Conservation (phyloP, 108 stramenopile species). For the Epipyxis sp. region DNA sequence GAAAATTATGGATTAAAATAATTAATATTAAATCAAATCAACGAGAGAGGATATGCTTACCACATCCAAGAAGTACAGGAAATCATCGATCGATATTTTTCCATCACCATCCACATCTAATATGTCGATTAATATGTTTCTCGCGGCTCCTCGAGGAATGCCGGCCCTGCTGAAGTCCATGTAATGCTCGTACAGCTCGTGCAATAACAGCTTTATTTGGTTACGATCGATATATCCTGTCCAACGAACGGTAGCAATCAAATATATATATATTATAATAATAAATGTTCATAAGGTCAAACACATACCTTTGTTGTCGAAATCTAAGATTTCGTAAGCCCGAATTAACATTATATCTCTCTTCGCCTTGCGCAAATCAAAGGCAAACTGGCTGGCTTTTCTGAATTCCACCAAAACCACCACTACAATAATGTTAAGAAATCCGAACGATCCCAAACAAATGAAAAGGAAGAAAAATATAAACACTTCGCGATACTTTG, state of each 20-base stretch:
- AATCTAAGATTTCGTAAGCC: neutral
- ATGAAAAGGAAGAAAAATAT: constrained; percentile 23
- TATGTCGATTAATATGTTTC: neutral
- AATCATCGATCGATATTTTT: neutral
- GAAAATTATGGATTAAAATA: no score
- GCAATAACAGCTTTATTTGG: neutral
- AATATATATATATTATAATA: no score
- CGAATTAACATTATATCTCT: constrained; percentile 1
- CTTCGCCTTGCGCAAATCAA: neutral
- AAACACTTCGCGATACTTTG: neutral
- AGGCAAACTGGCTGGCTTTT: neutral
- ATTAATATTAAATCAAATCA: no score
- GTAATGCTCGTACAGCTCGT: constrained; percentile 18
- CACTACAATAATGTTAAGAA: constrained; percentile 17
- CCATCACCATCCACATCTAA: constrained; percentile 27
- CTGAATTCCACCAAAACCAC: constrained; percentile 15
- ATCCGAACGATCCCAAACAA: neutral
- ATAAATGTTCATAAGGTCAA: no score
- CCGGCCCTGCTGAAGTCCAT: neutral
- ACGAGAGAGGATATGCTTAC: no score
- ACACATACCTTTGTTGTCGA: neutral
- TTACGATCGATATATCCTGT: neutral
- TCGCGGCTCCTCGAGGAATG: neutral
- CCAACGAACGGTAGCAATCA: no score
- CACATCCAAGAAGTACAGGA: constrained; percentile 21